Evolutionary conservation across 257 asterid species (phyloP), one percentile per base, ranked within the genome.

Genomic region (Vinca minor): DNA sequence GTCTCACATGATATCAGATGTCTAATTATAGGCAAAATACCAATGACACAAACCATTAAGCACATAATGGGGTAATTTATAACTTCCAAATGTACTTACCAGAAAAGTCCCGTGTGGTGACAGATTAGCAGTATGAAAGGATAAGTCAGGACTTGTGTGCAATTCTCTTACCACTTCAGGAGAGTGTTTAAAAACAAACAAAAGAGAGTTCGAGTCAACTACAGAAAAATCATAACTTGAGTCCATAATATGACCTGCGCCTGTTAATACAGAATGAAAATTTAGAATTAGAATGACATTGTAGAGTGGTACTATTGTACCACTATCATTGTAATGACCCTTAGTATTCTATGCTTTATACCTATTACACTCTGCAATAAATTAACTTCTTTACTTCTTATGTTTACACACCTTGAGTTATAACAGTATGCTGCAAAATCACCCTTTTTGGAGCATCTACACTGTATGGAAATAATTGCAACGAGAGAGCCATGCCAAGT

Each of bases 381-480:
- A 34, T 45, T 23, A 46, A 25, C 52, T 34, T 31, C 18, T 41
- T 71, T 4, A 17, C n/a, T 44, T 73, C 34, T 47, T 62, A 35
- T 73, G 54, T 57, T 70, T 67, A 49, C 25, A 62, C 82, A 93
- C 98, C 98, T 85, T 53, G 65, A 70, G 83, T 85, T 78, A 74
- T 78, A 63, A 93, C 59, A 4, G 97, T 84, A 78, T 89, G 95
- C 82, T 93, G 98, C 72, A 93, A 64, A 69, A 89, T 47, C 69
- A 93, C 83, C 76, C 98, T 87, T 80, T 93, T 93, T 28, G 97
- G 98, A 18, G 98, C 98, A 70, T 89, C 94, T 12, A 74, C 74
- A 84, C 97, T 93, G 85, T 93, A 93, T 3, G 98, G 97, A 70
- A 93, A 93, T 83, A 89, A 83, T 70, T 85, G 97, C 29, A 96